Evolutionary conservation across 331 rosid species (phyloP), one percentile per base, ranked within the genome.

Genomic region (Erythrophleum ivorense): DNA sequence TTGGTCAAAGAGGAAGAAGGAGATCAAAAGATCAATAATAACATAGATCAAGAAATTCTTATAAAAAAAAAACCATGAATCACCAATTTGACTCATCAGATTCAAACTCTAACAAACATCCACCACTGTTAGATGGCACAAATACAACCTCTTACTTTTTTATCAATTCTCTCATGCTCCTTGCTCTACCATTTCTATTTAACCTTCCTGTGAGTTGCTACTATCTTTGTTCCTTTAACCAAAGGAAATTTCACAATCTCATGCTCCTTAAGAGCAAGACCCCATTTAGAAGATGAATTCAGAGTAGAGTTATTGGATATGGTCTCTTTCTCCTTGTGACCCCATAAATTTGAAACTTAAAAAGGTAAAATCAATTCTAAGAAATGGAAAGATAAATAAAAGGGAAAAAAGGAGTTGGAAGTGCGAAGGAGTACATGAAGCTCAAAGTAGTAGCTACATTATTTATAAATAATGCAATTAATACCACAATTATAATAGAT

Each of bases 51-150:
- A 24, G 29, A 24, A 24, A 24, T 24, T 24, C 29, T 24, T 24
- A 24, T 24, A 24, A 24, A 24, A 24, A 24, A 24, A 1, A 24
- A 24, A 24, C 29, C 29, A 24, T 24, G 29, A 24, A 24, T 24
- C 29, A 90, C 92, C 92, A 89, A 31, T 93, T 97, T 1, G 92
- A 86, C 62, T 85, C 97, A 75, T 91, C 97, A 36, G 92, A 88
- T 57, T 93, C 97, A 1, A 87, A 79, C 66, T 88, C 90, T 0
- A 90, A 91, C 80, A 91, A 78, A 50, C 85, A 87, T 24, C 76
- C 82, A 64, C 82, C 90, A 73, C 88, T 91, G 71, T 87, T 90
- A 11, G 90, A 84, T 82, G 92, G 88, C 21, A 92, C 97, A 86
- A 92, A 68, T 50, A 88, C 92, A 68, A 88, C 79, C 74, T 89